phyloP scores from a whole-genome alignment of 129 eudicot genomes.

The Rutidosis leptorrhynchoides region DNA sequence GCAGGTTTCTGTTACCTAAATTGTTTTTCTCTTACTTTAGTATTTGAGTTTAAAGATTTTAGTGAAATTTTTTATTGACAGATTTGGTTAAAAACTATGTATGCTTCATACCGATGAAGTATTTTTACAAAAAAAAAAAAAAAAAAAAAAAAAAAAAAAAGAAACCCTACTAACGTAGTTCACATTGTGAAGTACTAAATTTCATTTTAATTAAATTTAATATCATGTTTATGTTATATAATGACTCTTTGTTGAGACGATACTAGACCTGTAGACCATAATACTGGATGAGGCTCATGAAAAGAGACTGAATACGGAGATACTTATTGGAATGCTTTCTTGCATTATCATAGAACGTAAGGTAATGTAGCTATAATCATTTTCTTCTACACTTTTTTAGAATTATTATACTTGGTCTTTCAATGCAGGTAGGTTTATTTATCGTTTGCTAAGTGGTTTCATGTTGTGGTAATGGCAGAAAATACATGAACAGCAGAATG shows the following conservation, averaged over 20 bases:
- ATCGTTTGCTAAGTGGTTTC: not conserved
- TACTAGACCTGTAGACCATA: conserved; percentile 75
- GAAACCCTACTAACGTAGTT: too few relatives aligned
- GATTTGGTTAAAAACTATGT: too few relatives aligned
- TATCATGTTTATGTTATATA: conserved; percentile 45
- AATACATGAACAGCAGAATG: conserved; percentile 56
- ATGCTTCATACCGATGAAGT: too few relatives aligned
- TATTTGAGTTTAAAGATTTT: not conserved
- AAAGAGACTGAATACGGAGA: conserved; percentile 94
- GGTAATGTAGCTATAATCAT: conserved; percentile 38
- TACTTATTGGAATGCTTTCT: conserved; percentile 96
- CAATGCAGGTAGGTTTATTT: not conserved
- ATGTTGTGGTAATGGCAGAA: conserved; percentile 40
- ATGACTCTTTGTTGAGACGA: conserved; percentile 68
- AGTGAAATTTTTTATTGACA: not conserved
- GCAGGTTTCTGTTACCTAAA: too few relatives aligned
- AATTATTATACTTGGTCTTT: not conserved
- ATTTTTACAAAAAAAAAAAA: too few relatives aligned
- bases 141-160: too few relatives aligned
- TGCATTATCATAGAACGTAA: conserved; percentile 68
- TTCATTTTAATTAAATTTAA: not conserved
- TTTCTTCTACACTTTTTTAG: too few relatives aligned
- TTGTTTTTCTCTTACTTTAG: too few relatives aligned
- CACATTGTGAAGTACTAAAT: not conserved
- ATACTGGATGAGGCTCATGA: conserved; percentile 99